Evolutionary conservation across 179 eudicot species (phyloP).

Genomic region (Patellifolia procumbens): DNA sequence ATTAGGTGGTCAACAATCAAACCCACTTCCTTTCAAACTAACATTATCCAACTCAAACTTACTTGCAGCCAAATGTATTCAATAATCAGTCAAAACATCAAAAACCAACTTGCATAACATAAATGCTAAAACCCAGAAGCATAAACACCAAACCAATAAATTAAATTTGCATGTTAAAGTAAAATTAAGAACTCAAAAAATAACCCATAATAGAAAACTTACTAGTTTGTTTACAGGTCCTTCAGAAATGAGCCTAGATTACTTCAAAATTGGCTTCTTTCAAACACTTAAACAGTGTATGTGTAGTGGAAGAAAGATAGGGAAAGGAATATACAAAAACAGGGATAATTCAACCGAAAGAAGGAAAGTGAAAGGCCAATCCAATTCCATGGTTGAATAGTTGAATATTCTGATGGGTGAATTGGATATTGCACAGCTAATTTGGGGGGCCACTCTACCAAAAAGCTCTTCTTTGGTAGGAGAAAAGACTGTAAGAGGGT

Average conservation of each 20-base stretch:
- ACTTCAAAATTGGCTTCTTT: background rate
- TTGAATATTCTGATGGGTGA: background rate
- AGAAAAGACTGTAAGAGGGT: background rate
- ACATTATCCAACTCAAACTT: background rate
- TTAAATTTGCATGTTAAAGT: background rate
- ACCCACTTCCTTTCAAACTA: background rate
- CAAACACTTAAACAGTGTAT: background rate
- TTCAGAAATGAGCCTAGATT: background rate
- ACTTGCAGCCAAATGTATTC: background rate
- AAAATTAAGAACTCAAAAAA: background rate
- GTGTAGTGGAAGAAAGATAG: background rate
- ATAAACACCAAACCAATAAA: background rate
- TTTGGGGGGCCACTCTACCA: background rate
- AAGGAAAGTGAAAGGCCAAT: background rate
- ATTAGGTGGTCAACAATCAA: background rate
- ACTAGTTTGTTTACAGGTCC: background rate
- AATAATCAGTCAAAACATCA: background rate
- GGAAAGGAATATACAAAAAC: background rate
- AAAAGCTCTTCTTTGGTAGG: background rate
- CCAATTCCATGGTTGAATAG: background rate
- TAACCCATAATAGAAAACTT: background rate
- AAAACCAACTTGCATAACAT: background rate
- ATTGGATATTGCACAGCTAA: background rate
- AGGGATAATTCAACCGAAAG: constrained; percentile 17
- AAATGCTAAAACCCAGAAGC: background rate